Percentiles rank a stretch among this genome's conserved stretches.
Conservation (phyloP, 2,329 filamentous ascomycete genomes). For the Dactylellina drechsleri region DNA sequence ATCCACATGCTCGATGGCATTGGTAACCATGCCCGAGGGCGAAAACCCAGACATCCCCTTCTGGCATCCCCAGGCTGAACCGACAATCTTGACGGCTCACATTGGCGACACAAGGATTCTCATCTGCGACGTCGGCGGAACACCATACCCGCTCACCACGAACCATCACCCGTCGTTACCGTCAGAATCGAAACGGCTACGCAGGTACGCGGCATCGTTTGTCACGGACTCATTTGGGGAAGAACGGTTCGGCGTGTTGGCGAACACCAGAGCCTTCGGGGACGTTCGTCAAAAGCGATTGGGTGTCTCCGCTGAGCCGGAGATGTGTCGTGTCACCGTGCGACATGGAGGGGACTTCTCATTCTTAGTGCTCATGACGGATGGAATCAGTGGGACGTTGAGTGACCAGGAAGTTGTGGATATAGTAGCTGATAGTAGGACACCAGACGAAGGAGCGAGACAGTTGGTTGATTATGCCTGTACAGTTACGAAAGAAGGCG, state of each 20-base stretch:
- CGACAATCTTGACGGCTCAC: constrained; percentile 85
- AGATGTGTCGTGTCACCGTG: constrained; percentile 81
- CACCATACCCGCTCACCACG: constrained; percentile 81
- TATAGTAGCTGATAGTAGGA: constrained; percentile 90
- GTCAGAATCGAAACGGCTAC: constrained; percentile 80
- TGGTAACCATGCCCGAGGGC: constrained; percentile 91
- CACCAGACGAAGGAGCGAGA: constrained; percentile 83
- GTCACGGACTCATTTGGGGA: constrained; percentile 97
- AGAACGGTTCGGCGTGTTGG: constrained; percentile 90
- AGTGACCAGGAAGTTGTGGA: constrained; percentile 96
- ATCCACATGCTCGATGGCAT: constrained; percentile 86
- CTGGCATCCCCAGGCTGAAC: constrained; percentile 89
- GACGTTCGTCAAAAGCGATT: constrained; percentile 92
- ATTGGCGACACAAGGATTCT: constrained; percentile 93
- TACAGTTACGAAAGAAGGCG: constrained; percentile 75
- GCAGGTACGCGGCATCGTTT: constrained; percentile 85
- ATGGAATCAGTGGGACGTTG: constrained; percentile 86
- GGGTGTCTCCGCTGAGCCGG: constrained; percentile 92
- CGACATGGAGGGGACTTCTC: constrained; percentile 80
- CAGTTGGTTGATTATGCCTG: constrained; percentile 87
- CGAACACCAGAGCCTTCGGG: constrained; percentile 93
- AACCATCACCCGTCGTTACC: constrained; percentile 94
- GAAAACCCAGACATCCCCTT: constrained; percentile 72
- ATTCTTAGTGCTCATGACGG: constrained; percentile 87
- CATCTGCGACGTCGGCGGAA: constrained; percentile 87